phyloP scores from a whole-genome alignment of 805 yeast genomes.

The Nakazawaea laoshanensis region DNA sequence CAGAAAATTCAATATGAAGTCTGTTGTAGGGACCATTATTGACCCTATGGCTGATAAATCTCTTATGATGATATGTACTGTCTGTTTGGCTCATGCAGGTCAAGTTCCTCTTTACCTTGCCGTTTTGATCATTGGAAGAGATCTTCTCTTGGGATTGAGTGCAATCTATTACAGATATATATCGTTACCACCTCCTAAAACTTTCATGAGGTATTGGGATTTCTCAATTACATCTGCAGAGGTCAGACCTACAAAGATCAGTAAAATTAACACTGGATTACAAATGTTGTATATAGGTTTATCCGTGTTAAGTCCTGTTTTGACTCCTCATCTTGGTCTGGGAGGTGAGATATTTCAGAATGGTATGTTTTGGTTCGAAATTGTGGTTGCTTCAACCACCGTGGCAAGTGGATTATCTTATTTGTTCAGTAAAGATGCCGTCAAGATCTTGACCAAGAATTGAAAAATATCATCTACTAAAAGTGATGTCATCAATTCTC shows the following conservation, averaged over 20 bases:
- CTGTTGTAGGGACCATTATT: slow-evolving; percentile 81
- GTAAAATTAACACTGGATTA: slow-evolving; percentile 82
- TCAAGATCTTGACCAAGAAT: slow-evolving; percentile 35
- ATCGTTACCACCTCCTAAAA: slow-evolving; percentile 70
- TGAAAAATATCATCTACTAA: slow-evolving; percentile 50
- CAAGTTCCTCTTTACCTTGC: slow-evolving; percentile 69
- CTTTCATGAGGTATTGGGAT: slow-evolving; percentile 68
- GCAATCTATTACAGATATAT: slow-evolving; percentile 67
- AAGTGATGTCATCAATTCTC: slow-evolving; percentile 95
- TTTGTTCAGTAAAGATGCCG: slow-evolving; percentile 60
- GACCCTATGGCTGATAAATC: slow-evolving; percentile 96
- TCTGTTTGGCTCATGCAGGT: slow-evolving; percentile 59
- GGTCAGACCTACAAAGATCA: slow-evolving; percentile 79
- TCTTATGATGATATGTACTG: slow-evolving; percentile 79
- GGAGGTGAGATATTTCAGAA: slow-evolving; percentile 17
- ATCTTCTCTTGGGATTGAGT: slow-evolving; percentile 59
- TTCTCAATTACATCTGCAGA: slow-evolving; percentile 74
- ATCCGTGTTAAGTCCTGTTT: slow-evolving; percentile 48
- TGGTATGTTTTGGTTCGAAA: slow-evolving; percentile 32
- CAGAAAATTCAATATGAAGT: slow-evolving; percentile 62
- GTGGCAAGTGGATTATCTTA: slow-evolving; percentile 72
- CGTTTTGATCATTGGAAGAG: slow-evolving; percentile 73
- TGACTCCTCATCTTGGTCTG: slow-evolving; percentile 25
- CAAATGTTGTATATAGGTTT: slow-evolving; percentile 85
- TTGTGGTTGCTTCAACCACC: slow-evolving; percentile 63